These are phyloP conservation scores for Domatiomyces globalis DNA, from an alignment of 2,329 filamentous ascomycete genomes.

Conservation along the genomic window DNA sequence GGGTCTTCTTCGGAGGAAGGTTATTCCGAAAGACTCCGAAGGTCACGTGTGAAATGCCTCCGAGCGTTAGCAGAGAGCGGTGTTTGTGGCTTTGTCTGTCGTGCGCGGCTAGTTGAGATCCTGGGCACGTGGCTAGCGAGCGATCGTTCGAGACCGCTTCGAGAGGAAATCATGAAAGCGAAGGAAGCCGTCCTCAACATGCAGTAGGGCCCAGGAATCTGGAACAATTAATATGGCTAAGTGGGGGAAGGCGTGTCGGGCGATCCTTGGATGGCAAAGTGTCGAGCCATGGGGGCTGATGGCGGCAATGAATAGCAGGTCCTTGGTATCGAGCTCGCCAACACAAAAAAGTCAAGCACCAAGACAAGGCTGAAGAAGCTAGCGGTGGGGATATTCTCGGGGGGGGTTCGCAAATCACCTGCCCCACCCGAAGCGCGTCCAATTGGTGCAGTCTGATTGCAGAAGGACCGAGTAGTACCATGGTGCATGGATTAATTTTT, in stretches of 20 bases:
- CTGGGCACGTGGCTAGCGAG: slow-evolving; percentile 24
- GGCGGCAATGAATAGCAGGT: no score
- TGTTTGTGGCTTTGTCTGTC: slow-evolving; percentile 2
- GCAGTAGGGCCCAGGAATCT: neutral
- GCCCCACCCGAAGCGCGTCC: neutral
- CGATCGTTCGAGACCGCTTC: slow-evolving; percentile 27
- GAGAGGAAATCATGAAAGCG: slow-evolving; percentile 9
- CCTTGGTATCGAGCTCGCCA: neutral
- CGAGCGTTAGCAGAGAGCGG: slow-evolving; percentile 7
- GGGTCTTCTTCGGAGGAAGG: neutral
- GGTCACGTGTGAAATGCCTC: slow-evolving; percentile 13
- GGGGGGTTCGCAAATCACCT: neutral
- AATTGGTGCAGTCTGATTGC: no score
- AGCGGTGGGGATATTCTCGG: neutral
- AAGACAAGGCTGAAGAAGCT: neutral
- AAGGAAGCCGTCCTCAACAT: neutral
- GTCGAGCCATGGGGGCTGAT: neutral
- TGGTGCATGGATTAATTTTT: no score
- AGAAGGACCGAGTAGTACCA: no score
- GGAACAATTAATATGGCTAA: neutral
- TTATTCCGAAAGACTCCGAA: slow-evolving; percentile 10
- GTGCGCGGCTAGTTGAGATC: slow-evolving; percentile 10
- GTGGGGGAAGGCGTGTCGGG: no score
- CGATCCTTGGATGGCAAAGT: neutral
- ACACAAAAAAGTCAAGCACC: neutral